Conservation (phyloP, 2,329 filamentous ascomycete genomes). For the Albifimbria verrucaria region DNA sequence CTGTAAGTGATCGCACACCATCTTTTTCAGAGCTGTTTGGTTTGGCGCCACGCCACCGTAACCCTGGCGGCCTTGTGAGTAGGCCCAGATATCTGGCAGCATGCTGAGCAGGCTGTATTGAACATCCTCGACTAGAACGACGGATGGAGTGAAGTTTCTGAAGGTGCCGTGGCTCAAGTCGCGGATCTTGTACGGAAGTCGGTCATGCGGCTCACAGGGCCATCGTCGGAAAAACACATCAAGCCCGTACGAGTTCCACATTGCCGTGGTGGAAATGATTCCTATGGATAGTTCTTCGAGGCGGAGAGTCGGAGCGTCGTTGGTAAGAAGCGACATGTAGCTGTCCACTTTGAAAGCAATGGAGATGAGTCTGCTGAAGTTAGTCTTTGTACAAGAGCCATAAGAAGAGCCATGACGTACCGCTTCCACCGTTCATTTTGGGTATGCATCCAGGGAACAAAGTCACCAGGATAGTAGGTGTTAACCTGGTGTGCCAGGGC, state of each 20-base stretch:
- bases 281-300: constrained; percentile 34
- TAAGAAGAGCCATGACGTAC: constrained; percentile 16
- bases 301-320: constrained; percentile 27
- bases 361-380: constrained; percentile 25
- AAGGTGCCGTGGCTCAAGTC: constrained; percentile 22
- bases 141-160: constrained; percentile 20
- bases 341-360: constrained; percentile 36
- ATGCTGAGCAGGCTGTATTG: constrained; percentile 28
- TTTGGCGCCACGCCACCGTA: background rate
- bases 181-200: constrained; percentile 25
- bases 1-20: constrained; percentile 7
- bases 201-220: constrained; percentile 26
- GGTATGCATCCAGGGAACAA: constrained; percentile 30
- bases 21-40: background rate
- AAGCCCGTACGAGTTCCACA: constrained; percentile 36
- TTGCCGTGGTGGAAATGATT: constrained; percentile 27
- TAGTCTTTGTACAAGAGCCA: background rate
- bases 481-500: constrained; percentile 30
- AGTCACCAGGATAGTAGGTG: constrained; percentile 31
- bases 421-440: constrained; percentile 31
- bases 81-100: constrained; percentile 26
- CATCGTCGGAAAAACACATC: constrained; percentile 31
- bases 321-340: constrained; percentile 29
- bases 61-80: constrained; percentile 21
- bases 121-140: constrained; percentile 30